Conservation (phyloP, 345 rosid species). For the Cardiospermum halicacabum region DNA sequence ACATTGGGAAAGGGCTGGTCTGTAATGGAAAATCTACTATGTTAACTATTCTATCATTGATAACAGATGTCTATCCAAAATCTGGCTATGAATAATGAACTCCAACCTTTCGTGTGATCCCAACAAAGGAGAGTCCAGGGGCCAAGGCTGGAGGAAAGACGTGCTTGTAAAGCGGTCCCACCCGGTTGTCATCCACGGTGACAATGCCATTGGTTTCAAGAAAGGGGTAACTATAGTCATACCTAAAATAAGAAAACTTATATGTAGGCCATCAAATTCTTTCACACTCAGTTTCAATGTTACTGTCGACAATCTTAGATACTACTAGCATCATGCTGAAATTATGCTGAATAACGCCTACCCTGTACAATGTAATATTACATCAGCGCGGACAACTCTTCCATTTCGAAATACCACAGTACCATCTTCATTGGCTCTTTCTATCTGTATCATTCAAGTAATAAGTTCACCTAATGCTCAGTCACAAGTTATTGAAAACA, state of each 20-base stretch:
- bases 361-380: conserved; percentile 85
- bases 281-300: neutral
- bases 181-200: conserved; percentile 69
- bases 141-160: conserved; percentile 72
- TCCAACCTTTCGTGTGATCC: conserved; percentile 67
- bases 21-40: conserved; percentile 16
- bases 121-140: conserved; percentile 79
- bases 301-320: too few relatives aligned
- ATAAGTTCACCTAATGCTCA: conserved; percentile 16
- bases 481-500: neutral
- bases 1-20: conserved; percentile 57
- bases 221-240: conserved; percentile 80
- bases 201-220: conserved; percentile 66
- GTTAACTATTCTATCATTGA: neutral
- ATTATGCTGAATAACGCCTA: conserved; percentile 16
- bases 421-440: conserved; percentile 55
- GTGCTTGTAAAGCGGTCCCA: conserved; percentile 76
- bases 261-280: neutral
- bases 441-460: conserved; percentile 44
- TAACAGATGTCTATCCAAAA: neutral
- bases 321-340: too few relatives aligned
- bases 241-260: conserved; percentile 30
- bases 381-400: conserved; percentile 38
- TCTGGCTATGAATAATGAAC: neutral
- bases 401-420: conserved; percentile 55